These are phyloP conservation scores for Lepidopterella palustris DNA, from an alignment of 495 filamentous ascomycete genomes.

Conservation along the genomic window DNA sequence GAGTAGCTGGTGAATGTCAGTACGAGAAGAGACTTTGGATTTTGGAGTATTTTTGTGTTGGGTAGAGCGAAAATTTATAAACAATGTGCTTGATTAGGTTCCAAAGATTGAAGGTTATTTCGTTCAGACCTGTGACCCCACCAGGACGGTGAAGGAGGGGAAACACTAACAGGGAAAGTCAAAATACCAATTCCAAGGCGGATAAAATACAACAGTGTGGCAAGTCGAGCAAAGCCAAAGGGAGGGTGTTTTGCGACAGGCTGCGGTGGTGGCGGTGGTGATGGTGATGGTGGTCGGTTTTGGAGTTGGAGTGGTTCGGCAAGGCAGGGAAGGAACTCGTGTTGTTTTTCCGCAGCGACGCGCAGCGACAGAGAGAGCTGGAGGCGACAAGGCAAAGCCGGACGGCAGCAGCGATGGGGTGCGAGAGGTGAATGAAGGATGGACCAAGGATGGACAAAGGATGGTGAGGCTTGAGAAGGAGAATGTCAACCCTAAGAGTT, in stretches of 20 bases:
- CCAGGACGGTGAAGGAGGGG: conserved; percentile 1
- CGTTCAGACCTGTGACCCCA: conserved; percentile 8
- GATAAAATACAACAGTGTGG: not conserved
- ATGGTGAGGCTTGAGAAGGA: not conserved
- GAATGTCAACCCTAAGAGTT: not conserved
- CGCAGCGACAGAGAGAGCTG: not conserved
- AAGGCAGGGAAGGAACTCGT: conserved; percentile 2
- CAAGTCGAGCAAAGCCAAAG: not conserved
- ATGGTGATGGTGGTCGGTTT: not conserved
- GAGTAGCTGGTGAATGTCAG: not conserved
- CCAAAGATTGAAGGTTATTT: not conserved
- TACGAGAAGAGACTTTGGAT: too few relatives aligned
- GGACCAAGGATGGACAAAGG: not conserved
- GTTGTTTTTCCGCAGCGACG: conserved; percentile 2
- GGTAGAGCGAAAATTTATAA: too few relatives aligned
- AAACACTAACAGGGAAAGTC: not conserved
- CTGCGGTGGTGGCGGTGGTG: not conserved
- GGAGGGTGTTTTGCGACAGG: not conserved
- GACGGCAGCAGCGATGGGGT: not conserved
- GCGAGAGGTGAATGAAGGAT: not conserved
- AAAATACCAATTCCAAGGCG: not conserved
- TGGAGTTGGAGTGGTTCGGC: not conserved
- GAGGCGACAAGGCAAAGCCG: too few relatives aligned
- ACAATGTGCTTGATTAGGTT: not conserved
- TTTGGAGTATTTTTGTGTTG: not conserved